A percentile compares a stretch with the other conserved stretches of the same genome.
These are phyloP conservation scores for Colletotrichum trifolii DNA, from an alignment of 2,329 filamentous ascomycete species.

Conservation along the genomic window DNA sequence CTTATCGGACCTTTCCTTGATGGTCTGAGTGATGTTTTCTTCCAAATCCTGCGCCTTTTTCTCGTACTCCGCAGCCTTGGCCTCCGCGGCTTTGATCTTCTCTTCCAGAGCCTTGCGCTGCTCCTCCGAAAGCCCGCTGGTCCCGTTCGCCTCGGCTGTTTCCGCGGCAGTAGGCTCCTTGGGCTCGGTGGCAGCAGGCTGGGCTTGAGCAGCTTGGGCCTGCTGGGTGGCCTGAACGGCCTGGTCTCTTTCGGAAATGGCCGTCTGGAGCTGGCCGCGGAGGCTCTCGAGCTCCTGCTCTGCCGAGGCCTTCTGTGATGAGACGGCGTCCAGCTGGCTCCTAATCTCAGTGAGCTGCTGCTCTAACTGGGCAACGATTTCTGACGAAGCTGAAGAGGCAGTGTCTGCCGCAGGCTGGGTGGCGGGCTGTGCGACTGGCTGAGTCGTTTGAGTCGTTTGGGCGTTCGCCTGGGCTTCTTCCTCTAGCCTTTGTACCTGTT, in stretches of 20 bases:
- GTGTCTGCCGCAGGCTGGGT: slow-evolving; percentile 45
- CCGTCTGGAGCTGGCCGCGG: slow-evolving; percentile 69
- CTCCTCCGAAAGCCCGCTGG: slow-evolving; percentile 59
- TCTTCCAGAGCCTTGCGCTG: slow-evolving; percentile 72
- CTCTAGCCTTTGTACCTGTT: slow-evolving; percentile 52
- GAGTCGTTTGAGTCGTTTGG: slow-evolving; percentile 51
- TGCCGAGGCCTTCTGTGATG: slow-evolving; percentile 75
- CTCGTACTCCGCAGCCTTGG: slow-evolving; percentile 73
- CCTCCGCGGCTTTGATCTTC: slow-evolving; percentile 66
- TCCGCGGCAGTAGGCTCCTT: neutral
- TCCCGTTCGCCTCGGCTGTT: slow-evolving; percentile 22
- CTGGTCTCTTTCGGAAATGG: slow-evolving; percentile 73
- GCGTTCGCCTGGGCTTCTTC: slow-evolving; percentile 50
- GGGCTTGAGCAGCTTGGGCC: slow-evolving; percentile 37
- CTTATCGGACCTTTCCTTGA: slow-evolving; percentile 74
- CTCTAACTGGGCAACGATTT: slow-evolving; percentile 62
- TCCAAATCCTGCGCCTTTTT: slow-evolving; percentile 73
- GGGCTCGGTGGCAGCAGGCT: slow-evolving; percentile 27
- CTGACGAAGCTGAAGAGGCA: slow-evolving; percentile 53
- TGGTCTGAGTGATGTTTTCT: slow-evolving; percentile 66
- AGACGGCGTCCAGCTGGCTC: slow-evolving; percentile 74
- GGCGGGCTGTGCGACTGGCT: slow-evolving; percentile 48
- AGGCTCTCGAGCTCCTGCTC: slow-evolving; percentile 70
- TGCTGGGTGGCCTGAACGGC: slow-evolving; percentile 55
- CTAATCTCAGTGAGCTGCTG: slow-evolving; percentile 60